Percentiles rank a stretch among this genome's conserved stretches.
Evolutionary conservation across 441 rosid species (phyloP).

Genomic region (Populus hybrid): DNA sequence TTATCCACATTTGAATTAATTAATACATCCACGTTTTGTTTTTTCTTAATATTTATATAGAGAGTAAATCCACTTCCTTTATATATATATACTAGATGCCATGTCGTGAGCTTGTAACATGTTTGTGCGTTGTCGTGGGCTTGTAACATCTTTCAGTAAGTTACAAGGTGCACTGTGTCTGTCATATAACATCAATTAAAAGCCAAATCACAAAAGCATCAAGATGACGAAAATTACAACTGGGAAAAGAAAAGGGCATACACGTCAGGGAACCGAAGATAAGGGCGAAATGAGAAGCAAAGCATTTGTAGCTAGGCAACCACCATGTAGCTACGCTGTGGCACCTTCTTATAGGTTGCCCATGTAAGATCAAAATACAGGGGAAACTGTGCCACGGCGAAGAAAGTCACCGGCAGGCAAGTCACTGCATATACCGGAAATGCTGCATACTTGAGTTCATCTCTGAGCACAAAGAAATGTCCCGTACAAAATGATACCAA

Average conservation of each 20-base stretch:
- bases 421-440: constrained; percentile 38
- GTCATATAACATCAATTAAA: neutral
- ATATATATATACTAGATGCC: no score
- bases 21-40: no score
- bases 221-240: neutral
- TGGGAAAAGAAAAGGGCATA: neutral
- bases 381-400: constrained; percentile 43
- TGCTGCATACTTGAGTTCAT: constrained; percentile 34
- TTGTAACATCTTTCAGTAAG: no score
- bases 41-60: no score
- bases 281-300: neutral
- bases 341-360: constrained; percentile 41
- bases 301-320: neutral
- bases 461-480: constrained; percentile 42
- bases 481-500: constrained; percentile 47
- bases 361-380: constrained; percentile 38
- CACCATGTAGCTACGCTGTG: constrained; percentile 37
- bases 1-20: no score
- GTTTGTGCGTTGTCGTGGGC: no score
- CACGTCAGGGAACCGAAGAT: neutral
- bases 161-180: neutral
- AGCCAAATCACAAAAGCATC: neutral
- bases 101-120: no score
- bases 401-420: constrained; percentile 43
- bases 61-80: no score